A percentile compares a stretch with the other conserved stretches of the same genome.
These are phyloP conservation scores for Phlyctochytrium arcticum DNA, from an alignment of 192 early-diverging fungal species.

Conservation along the genomic window DNA sequence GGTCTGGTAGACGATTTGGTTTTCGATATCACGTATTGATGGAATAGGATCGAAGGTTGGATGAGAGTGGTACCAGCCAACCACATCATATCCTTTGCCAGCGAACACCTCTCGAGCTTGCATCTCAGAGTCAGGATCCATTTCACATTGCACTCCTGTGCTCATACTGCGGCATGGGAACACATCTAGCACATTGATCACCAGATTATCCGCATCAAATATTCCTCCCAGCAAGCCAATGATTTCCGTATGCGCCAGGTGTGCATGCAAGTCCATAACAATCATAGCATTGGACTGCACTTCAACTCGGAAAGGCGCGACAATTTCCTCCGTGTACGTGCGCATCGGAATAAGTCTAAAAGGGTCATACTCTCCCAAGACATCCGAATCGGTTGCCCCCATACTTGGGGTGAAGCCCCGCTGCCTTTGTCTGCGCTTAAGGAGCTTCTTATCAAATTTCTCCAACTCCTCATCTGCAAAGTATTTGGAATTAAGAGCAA, in stretches of 20 bases:
- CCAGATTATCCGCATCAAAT: constrained; percentile 45
- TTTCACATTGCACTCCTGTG: constrained; percentile 88
- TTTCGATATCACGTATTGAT: constrained; percentile 86
- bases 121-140: constrained; percentile 86
- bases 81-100: constrained; percentile 55
- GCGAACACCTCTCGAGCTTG: constrained; percentile 74
- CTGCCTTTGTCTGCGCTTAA: constrained; percentile 25
- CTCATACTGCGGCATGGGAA: constrained; percentile 81
- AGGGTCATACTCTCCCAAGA: constrained; percentile 24
- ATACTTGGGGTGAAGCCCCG: constrained; percentile 6
- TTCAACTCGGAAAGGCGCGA: constrained; percentile 27
- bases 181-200: constrained; percentile 58
- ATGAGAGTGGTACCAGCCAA: constrained; percentile 98
- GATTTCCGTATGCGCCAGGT: constrained; percentile 86
- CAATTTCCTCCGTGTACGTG: background rate
- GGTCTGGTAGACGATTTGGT: constrained; percentile 80
- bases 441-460: constrained; percentile 26
- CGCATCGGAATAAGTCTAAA: constrained; percentile 34
- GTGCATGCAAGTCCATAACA: constrained; percentile 90
- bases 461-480: constrained; percentile 47
- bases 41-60: constrained; percentile 89
- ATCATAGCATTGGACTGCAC: constrained; percentile 48
- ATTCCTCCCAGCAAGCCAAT: constrained; percentile 89
- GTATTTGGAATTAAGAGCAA: constrained; percentile 53
- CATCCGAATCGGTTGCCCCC: constrained; percentile 8